Evolutionary conservation across 1,284 basidiomycete genomes (phyloP), one percentile per base, ranked within the genome.

Genomic region (Sphagnurus paluster): DNA sequence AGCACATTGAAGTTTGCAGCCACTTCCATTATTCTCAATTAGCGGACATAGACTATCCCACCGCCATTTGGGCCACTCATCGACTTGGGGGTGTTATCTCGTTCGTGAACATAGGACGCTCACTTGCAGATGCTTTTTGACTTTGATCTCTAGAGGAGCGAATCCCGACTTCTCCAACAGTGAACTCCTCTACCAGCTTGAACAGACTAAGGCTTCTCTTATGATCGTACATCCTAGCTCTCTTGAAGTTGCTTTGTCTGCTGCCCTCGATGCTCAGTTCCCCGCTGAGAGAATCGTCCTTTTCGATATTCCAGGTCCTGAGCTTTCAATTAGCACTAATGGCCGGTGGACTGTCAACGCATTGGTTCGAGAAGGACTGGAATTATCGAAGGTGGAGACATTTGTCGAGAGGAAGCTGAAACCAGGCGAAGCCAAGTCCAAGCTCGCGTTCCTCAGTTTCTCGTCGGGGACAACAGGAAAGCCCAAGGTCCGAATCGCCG

Each of bases 401-500:
- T 75, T 75, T 45, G 45, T 61, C 24, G 77, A 80, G 53, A 62
- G 60, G 30, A 67, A 40, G 45, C 65, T 92, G 39, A 60, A 55
- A 5, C 72, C 75, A 0, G 87, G 85, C 4, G 88, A 90, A 62
- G 82, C 67, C 17, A 80, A 73, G 64, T 81, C 76, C 10, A 90
- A 85, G 58, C 58, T 90, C 2, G 90, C 89, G 0, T 79, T 90
- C 53, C 66, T 90, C 40, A 82, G 74, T 54, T 90, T 90, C 61
- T 88, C 85, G 1, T 87, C 82, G 40, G 90, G 89, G 17, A 74
- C 72, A 0, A 74, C 71, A 5, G 72, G 71, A 4, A 67, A 61
- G 33, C 70, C 70, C 6, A 71, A 73, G 64, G 70, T 66, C n/a
- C n/a, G n/a, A 13, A 39, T 45, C 9, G 21, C 24, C 25, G n/a